phyloP scores from a whole-genome alignment of 2,329 filamentous ascomycete species.

The Tetracladium maxilliforme region DNA sequence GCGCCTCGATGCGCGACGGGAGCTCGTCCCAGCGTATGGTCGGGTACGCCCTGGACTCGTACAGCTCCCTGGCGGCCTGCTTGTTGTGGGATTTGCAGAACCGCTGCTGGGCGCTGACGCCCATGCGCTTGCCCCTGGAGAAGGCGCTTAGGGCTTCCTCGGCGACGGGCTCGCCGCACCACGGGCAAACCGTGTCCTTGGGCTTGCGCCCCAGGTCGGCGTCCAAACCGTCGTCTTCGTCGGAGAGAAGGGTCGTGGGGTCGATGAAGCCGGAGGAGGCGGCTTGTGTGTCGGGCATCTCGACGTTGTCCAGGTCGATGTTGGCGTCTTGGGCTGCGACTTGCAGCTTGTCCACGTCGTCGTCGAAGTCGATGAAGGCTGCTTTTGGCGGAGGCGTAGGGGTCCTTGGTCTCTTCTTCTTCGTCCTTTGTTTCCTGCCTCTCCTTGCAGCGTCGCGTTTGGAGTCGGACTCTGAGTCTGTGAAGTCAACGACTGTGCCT shows the following conservation, averaged over 20 bases:
- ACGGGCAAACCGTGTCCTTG: constrained; percentile 40
- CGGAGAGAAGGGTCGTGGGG: not conserved
- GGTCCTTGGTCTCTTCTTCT: no score
- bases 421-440: no score
- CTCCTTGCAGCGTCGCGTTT: no score
- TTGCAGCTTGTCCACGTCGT: no score
- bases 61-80: constrained; percentile 27
- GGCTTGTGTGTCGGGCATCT: no score
- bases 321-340: no score
- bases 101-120: constrained; percentile 38
- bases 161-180: constrained; percentile 49
- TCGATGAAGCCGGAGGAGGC: not conserved
- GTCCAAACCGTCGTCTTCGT: not conserved
- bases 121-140: constrained; percentile 29
- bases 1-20: constrained; percentile 37
- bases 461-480: not conserved
- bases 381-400: constrained; percentile 1
- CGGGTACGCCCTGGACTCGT: constrained; percentile 43
- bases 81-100: constrained; percentile 53
- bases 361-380: no score
- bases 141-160: constrained; percentile 36
- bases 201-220: not conserved
- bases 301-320: no score
- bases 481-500: not conserved
- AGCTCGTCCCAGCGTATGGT: constrained; percentile 53